Evolutionary conservation across 768 basidiomycete species (phyloP).

Genomic region (Sarcodon sp.): DNA sequence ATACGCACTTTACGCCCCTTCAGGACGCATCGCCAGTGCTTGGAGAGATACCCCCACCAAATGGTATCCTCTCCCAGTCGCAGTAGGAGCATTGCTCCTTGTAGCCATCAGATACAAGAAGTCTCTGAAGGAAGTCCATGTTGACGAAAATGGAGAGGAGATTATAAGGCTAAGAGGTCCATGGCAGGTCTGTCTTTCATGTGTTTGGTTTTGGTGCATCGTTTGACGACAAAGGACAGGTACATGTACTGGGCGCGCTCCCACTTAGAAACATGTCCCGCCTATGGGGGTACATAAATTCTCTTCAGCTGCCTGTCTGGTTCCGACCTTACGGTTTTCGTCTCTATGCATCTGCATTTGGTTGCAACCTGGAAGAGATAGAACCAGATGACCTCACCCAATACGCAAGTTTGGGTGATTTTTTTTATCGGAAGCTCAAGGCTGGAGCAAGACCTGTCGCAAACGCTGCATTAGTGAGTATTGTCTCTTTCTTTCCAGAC

Average conservation of each 20-base stretch:
- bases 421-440: conserved; percentile 87
- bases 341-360: conserved; percentile 79
- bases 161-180: conserved; percentile 76
- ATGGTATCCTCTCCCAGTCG: conserved; percentile 92
- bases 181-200: conserved; percentile 61
- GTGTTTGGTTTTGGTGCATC: background rate
- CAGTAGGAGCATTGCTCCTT: conserved; percentile 82
- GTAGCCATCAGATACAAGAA: conserved; percentile 67
- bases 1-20: background rate
- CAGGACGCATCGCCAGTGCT: conserved; percentile 58
- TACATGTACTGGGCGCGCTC: conserved; percentile 93
- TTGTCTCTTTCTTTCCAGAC: background rate
- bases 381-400: conserved; percentile 63
- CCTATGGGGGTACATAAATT: conserved; percentile 93
- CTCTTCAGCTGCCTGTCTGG: conserved; percentile 88
- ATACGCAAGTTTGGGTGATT: conserved; percentile 85
- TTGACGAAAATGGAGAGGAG: conserved; percentile 78
- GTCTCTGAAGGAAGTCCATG: conserved; percentile 51
- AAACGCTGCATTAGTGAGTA: conserved; percentile 51
- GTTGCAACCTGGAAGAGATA: conserved; percentile 88
- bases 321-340: conserved; percentile 83
- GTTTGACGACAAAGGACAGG: conserved; percentile 27
- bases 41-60: conserved; percentile 84
- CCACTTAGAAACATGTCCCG: conserved; percentile 94
- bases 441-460: conserved; percentile 74